Conservation (phyloP, 2,329 filamentous ascomycete genomes). For the Metarhizium robertsii region DNA sequence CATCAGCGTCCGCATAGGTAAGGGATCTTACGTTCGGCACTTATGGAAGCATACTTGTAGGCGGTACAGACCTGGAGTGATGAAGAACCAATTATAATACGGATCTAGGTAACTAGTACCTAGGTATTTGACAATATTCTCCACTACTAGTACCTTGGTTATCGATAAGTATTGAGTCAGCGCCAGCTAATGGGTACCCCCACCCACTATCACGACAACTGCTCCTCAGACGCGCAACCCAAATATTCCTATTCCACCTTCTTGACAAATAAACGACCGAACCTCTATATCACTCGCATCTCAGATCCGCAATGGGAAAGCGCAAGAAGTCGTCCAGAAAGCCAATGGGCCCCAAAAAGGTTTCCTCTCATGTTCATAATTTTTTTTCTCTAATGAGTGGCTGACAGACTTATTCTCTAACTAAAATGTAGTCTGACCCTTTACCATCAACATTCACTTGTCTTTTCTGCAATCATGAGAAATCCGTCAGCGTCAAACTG, state of each 20-base stretch:
- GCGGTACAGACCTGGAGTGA: too few relatives aligned
- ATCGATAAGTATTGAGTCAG: too few relatives aligned
- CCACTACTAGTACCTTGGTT: too few relatives aligned
- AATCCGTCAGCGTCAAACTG: conserved; percentile 79
- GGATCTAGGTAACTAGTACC: background rate
- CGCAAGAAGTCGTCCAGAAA: conserved; percentile 86
- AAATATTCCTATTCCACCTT: background rate
- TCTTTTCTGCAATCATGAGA: conserved; percentile 97
- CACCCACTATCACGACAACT: too few relatives aligned
- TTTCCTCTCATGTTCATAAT: conserved; percentile 23
- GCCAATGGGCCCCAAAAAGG: conserved; percentile 75
- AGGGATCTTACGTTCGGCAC: too few relatives aligned
- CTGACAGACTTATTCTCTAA: background rate
- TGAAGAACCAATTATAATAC: too few relatives aligned
- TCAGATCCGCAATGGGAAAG: conserved; percentile 60
- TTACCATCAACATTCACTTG: conserved; percentile 84
- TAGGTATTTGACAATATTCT: background rate
- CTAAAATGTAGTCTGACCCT: conserved; percentile 47
- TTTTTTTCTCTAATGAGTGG: background rate
- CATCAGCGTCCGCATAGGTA: too few relatives aligned
- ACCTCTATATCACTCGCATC: background rate
- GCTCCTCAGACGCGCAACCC: background rate
- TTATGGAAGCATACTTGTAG: too few relatives aligned
- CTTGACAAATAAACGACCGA: background rate
- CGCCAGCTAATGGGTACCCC: too few relatives aligned